Evolutionary conservation across 768 basidiomycete genomes (phyloP), one percentile per base, ranked within the genome.

Genomic region (Macrolepiota dolichaula): DNA sequence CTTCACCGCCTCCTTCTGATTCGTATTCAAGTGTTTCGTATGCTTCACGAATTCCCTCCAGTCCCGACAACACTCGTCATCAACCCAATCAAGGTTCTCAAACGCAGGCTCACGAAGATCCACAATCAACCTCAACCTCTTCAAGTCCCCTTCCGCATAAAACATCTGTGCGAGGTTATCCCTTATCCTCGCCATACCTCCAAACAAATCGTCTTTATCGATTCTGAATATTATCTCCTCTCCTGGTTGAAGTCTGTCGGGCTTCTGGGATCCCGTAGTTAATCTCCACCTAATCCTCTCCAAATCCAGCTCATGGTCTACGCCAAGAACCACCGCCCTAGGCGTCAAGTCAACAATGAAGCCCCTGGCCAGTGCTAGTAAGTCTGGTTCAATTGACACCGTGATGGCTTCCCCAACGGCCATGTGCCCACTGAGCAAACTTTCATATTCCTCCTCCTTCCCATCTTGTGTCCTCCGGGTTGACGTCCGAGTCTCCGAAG

Each of bases 121-220:
- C 4, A 99, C 97, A 24, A 98, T 80, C 35, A 96, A 80, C 58
- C 82, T 76, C 4, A 94, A 77, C 17, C 89, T 81, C 44, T 80
- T 79, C 22, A 77, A 69, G 64, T 96, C 92, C 2, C 88, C 91
- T 15, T 87, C 83, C 0, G 82, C 84, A 67, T 92, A 93, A 74
- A 98, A 98, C 10, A 98, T 68, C 57, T 88, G 88, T 0, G 95
- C 89, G 47, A 98, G 85, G 67, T 97, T 98, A 65, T 93, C 88
- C 9, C 97, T 82, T 69, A 99, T 87, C 19, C 93, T 83, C 44
- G 86, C 85, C 86, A 98, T 89, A 1, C 95, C 94, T 6, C 86
- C 84, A 4, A 86, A 85, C 52, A 98, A 74, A 71, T 98, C 97
- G 70, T 98, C 97, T 68, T 88, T 94, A 78, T 98, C 97, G 60